phyloP scores from a whole-genome alignment of 352 stramenopile genomes.

The Hyaloperonospora brassicae region DNA sequence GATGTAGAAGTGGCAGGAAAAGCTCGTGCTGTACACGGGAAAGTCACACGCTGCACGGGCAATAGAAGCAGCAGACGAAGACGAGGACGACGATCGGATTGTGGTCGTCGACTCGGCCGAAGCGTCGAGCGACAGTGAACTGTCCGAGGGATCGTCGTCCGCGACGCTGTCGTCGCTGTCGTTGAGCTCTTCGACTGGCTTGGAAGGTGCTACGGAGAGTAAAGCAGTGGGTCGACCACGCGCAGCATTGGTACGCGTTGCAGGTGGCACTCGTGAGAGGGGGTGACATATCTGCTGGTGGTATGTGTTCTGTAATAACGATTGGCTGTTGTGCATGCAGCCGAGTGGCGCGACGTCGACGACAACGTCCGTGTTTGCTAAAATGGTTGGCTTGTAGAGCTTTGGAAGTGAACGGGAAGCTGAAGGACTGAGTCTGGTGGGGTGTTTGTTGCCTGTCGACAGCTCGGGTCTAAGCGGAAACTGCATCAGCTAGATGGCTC shows the following conservation, averaged over 20 bases:
- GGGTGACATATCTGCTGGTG: neutral
- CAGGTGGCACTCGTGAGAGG: neutral
- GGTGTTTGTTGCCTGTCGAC: constrained; percentile 3
- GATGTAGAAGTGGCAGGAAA: constrained; percentile 37
- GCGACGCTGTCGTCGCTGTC: neutral
- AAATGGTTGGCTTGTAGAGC: constrained; percentile 22
- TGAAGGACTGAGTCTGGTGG: neutral
- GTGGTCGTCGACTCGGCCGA: neutral
- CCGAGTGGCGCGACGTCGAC: constrained; percentile 8
- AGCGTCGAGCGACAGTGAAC: constrained; percentile 7
- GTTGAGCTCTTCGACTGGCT: constrained; percentile 6
- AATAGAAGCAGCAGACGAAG: neutral
- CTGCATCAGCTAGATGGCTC: constrained; percentile 30
- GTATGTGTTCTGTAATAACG: neutral
- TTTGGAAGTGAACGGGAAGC: neutral
- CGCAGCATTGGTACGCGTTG: constrained; percentile 15
- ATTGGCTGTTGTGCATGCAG: constrained; percentile 6
- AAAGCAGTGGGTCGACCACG: constrained; percentile 15
- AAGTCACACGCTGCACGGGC: neutral
- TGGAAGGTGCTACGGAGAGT: constrained; percentile 1
- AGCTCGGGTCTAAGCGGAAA: constrained; percentile 34
- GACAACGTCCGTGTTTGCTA: constrained; percentile 27
- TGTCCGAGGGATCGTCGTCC: constrained; percentile 4
- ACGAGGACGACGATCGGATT: constrained; percentile 1
- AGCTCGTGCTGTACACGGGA: constrained; percentile 32